Conservation (phyloP, 805 yeast species). For the Ogataea saltuana region DNA sequence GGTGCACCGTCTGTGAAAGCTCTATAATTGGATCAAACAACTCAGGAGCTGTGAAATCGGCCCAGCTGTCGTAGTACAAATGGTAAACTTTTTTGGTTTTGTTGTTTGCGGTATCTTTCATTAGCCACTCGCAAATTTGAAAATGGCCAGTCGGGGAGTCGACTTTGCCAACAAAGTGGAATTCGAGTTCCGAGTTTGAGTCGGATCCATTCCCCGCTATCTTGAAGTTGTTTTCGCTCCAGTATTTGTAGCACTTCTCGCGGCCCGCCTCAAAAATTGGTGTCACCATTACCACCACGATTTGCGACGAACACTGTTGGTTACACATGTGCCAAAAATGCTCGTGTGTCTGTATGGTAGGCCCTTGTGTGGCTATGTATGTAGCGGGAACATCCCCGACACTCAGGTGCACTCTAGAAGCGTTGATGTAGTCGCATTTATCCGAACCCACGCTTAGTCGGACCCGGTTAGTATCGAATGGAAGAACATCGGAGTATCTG, state of each 20-base stretch:
- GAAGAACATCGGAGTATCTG: slow-evolving; percentile 62
- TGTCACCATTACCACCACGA: slow-evolving; percentile 71
- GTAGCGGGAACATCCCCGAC: slow-evolving; percentile 14
- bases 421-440: slow-evolving; percentile 40
- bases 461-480: slow-evolving; percentile 64
- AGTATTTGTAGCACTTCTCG: slow-evolving; percentile 44
- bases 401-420: slow-evolving; percentile 32
- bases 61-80: slow-evolving; percentile 45
- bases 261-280: slow-evolving; percentile 50
- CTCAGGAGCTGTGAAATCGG: slow-evolving; percentile 43
- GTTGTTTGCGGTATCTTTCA: slow-evolving; percentile 9
- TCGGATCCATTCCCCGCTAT: slow-evolving; percentile 2
- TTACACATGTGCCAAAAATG: slow-evolving; percentile 49
- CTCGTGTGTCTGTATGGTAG: slow-evolving; percentile 40
- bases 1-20: slow-evolving; percentile 22
- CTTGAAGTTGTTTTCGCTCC: slow-evolving; percentile 30
- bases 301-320: slow-evolving; percentile 28
- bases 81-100: slow-evolving; percentile 31
- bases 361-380: slow-evolving; percentile 78
- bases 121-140: slow-evolving; percentile 22
- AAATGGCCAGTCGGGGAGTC: slow-evolving; percentile 5
- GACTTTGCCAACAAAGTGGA: slow-evolving; percentile 7
- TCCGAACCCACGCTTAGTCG: slow-evolving; percentile 32
- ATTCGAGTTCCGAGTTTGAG: slow-evolving; percentile 10
- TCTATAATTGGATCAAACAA: slow-evolving; percentile 35